Evolutionary conservation across 768 basidiomycete genomes (phyloP).

Genomic region (Cyclocybe aegerita): DNA sequence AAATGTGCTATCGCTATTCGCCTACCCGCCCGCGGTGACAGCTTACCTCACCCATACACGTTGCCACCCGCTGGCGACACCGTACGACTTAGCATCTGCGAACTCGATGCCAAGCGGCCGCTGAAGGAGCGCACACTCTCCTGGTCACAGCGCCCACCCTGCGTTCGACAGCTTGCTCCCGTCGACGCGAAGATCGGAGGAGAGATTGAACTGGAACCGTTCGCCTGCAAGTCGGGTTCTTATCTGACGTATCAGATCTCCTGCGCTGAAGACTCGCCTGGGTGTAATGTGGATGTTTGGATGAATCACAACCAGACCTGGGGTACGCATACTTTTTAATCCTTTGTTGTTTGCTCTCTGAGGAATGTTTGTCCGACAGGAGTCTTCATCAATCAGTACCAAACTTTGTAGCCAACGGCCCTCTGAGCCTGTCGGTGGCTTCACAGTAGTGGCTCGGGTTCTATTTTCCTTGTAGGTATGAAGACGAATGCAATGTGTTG

Average conservation of each 20-base stretch:
- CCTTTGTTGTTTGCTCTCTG: background rate
- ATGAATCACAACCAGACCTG: conserved; percentile 28
- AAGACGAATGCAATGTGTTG: no score
- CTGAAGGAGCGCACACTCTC: conserved; percentile 19
- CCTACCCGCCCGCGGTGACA: conserved; percentile 19
- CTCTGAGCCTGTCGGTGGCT: background rate
- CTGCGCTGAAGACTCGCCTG: conserved; percentile 17
- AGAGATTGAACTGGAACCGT: conserved; percentile 20
- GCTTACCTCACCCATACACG: conserved; percentile 24
- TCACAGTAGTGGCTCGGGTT: background rate
- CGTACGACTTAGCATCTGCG: conserved; percentile 21
- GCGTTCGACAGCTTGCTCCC: conserved; percentile 14
- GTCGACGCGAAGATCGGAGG: conserved; percentile 22
- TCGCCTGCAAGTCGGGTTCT: conserved; percentile 24
- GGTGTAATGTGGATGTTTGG: conserved; percentile 27
- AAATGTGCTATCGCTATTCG: conserved; percentile 22
- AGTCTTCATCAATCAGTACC: conserved; percentile 25
- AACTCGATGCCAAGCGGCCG: conserved; percentile 21
- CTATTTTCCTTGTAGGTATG: no score
- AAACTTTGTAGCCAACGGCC: conserved; percentile 12
- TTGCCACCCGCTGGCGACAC: conserved; percentile 14
- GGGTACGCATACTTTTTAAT: conserved; percentile 18
- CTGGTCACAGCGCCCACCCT: conserved; percentile 22
- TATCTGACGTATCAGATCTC: conserved; percentile 25
- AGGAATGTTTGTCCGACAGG: conserved; percentile 10